Conservation (phyloP, 441 rosid species). For the Rhodomyrtus psidioides region DNA sequence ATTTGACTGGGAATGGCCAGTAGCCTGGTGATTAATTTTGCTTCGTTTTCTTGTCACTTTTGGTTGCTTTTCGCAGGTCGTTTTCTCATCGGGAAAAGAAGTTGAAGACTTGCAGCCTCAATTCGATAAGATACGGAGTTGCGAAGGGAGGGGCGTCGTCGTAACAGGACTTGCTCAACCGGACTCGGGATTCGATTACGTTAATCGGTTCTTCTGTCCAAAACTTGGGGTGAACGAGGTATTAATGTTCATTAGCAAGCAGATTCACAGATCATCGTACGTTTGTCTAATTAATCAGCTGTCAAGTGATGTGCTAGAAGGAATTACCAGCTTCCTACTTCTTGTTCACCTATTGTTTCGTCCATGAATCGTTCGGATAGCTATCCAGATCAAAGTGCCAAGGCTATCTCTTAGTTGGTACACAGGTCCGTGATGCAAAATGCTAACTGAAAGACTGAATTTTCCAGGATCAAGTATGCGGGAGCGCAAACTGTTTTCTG, state of each 20-base stretch:
- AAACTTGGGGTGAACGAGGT: conserved; percentile 59
- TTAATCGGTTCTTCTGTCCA: conserved; percentile 62
- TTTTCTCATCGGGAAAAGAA: conserved; percentile 53
- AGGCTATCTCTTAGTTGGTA: neutral
- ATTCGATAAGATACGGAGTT: conserved; percentile 38
- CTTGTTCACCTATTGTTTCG: neutral
- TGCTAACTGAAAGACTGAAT: neutral
- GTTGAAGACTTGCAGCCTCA: conserved; percentile 42
- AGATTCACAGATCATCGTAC: neutral
- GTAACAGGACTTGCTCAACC: conserved; percentile 45
- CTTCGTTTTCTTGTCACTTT: neutral
- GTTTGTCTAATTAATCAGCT: neutral
- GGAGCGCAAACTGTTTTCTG: conserved; percentile 71
- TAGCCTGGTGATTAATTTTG: neutral
- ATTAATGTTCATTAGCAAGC: neutral
- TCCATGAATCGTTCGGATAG: neutral
- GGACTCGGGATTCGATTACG: conserved; percentile 55
- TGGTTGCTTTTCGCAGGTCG: conserved; percentile 27
- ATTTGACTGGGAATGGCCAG: neutral
- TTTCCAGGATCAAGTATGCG: conserved; percentile 67
- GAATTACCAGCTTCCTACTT: neutral
- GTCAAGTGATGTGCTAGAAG: neutral
- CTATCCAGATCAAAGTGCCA: neutral
- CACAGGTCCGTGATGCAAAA: neutral
- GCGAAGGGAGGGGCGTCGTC: conserved; percentile 46